A percentile compares a stretch with the other conserved stretches of the same genome.
These are phyloP conservation scores for Fusarium protoensiforme DNA, from an alignment of 2,329 filamentous ascomycete species.

Conservation along the genomic window DNA sequence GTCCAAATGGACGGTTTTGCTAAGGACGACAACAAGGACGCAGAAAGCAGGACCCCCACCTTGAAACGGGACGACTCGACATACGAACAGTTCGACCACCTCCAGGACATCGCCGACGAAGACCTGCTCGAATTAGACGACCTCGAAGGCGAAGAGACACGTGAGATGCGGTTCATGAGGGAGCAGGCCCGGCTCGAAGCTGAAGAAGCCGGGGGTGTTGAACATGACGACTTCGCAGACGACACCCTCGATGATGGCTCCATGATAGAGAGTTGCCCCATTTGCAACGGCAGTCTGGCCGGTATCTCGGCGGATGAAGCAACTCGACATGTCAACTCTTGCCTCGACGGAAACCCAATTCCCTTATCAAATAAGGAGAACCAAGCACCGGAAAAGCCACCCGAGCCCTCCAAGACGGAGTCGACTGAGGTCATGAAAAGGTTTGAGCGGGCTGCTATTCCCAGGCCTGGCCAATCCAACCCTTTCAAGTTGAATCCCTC, in stretches of 20 bases:
- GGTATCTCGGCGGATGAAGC: conserved; percentile 74
- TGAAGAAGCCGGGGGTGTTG: conserved; percentile 61
- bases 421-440: conserved; percentile 61
- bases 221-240: conserved; percentile 49
- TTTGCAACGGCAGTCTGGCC: conserved; percentile 75
- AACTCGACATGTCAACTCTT: conserved; percentile 89
- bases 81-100: conserved; percentile 48
- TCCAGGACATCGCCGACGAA: conserved; percentile 54
- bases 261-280: conserved; percentile 70
- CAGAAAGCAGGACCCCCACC: conserved; percentile 20
- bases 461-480: conserved; percentile 83
- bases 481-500: conserved; percentile 71
- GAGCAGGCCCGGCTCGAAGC: conserved; percentile 77
- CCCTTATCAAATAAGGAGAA: conserved; percentile 57
- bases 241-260: conserved; percentile 47
- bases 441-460: conserved; percentile 75
- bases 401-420: conserved; percentile 45
- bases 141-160: conserved; percentile 71
- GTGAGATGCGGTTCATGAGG: conserved; percentile 77
- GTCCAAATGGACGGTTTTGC: conserved; percentile 35
- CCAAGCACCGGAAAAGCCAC: conserved; percentile 4
- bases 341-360: conserved; percentile 83
- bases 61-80: conserved; percentile 48
- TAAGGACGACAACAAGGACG: conserved; percentile 34
- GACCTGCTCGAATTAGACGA: conserved; percentile 67